Percentiles rank a stretch among this genome's conserved stretches.
Conservation (phyloP, 78 protist genomes). For the Cavenderia fasciculata region DNA sequence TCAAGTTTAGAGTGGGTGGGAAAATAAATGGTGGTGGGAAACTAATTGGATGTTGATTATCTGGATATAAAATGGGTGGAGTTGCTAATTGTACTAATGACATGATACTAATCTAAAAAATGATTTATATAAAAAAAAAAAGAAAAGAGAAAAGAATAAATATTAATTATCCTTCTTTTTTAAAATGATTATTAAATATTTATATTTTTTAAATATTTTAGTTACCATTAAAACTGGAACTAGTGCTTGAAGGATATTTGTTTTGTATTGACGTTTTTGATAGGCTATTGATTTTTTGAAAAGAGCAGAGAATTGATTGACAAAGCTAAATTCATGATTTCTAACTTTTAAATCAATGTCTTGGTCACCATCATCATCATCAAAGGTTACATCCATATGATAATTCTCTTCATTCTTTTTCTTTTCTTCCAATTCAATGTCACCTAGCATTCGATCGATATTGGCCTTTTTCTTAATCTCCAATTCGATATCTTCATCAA, state of each 20-base stretch:
- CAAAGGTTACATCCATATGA: too few species aligned
- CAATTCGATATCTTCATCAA: too few species aligned
- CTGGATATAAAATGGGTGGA: background rate
- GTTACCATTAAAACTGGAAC: conserved; percentile 44
- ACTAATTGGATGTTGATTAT: conserved; percentile 1
- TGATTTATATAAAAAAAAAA: background rate
- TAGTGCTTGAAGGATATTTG: conserved; percentile 24
- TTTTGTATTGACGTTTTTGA: conserved; percentile 27
- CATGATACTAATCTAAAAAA: conserved; percentile 40
- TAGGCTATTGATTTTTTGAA: background rate
- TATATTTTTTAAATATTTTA: background rate
- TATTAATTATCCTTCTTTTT: background rate
- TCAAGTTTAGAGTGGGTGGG: background rate
- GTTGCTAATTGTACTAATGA: conserved; percentile 15
- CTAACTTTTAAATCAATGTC: too few species aligned
- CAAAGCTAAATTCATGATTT: conserved; percentile 8
- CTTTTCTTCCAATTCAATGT: too few species aligned
- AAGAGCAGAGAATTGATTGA: conserved; percentile 23
- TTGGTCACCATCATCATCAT: background rate
- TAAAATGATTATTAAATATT: too few species aligned
- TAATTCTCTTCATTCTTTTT: too few species aligned
- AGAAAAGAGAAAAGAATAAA: background rate
- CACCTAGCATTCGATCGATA: too few species aligned
- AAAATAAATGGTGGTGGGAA: conserved; percentile 18
- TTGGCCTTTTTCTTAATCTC: too few species aligned